Base-by-base conservation (phyloP, 768 basidiomycete species). In the Rhizopogon rudus region DNA sequence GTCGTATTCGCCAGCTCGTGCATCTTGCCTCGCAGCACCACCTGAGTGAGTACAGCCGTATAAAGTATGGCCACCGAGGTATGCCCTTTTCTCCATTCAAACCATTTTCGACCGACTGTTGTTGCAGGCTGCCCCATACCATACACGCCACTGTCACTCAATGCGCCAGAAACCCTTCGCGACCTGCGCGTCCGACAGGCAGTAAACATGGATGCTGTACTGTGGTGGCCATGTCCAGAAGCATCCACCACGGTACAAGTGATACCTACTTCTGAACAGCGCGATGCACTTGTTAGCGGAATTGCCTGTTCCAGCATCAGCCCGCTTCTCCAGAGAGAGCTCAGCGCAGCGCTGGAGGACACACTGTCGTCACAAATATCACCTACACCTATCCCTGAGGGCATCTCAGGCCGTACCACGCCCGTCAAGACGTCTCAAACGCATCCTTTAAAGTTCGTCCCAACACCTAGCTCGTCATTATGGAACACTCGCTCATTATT, bases 381-480 rank as follows among this genome's bases (percentile, higher is more conserved):
- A 57, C 51, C 20, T 40, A 31, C 58, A 40, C 29, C 54, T 16
- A 51, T 52, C 40, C 63, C 33, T 3, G 43, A 22, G 17, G 40
- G 55, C 40, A 51, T 33, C 43, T n/a, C 6, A 12, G 40, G 33
- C 16, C 13, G 39, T 17, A 29, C 31, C 29, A 40, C 44, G 17
- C 61, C 51, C 56, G 55, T 86, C 55, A 93, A 90, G 64, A 93
- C 90, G 1, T 91, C 89, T 2, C 76, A 80, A 22, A 81, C 87
- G 0, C 91, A 93, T 69, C 91, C 92, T 6, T 88, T 95, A 65
- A 91, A 92, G 89, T 90, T 58, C 51, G 81, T 73, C 5, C n/a
- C 51, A 17, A 44, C 17, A 48, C 16, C 16, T 33, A n/a, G 20
- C 31, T 35, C 12, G 22, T 29, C 6, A 16, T 12, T 48, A 14